These are phyloP conservation scores for Phytopythium chamaehyphon DNA, from an alignment of 352 stramenopile genomes.

Conservation along the genomic window DNA sequence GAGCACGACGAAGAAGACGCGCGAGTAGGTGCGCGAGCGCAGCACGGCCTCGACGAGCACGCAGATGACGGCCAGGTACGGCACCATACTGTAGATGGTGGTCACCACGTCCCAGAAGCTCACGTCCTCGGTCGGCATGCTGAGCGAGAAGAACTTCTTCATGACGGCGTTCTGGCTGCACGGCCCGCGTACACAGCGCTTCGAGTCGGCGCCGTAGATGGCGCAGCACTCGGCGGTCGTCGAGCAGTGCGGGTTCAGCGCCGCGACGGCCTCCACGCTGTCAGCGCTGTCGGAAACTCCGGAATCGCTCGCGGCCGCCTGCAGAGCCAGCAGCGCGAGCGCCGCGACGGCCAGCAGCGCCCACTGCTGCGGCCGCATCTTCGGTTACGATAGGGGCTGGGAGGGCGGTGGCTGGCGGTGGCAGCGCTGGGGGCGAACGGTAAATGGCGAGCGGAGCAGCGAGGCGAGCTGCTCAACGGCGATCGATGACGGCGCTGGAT, in stretches of 20 bases:
- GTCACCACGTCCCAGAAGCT: slow-evolving; percentile 39
- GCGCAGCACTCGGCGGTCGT: slow-evolving; percentile 36
- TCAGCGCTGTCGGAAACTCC: slow-evolving; percentile 9
- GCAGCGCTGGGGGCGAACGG: too few relatives aligned
- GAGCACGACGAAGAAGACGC: slow-evolving; percentile 32
- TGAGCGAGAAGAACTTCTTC: slow-evolving; percentile 48
- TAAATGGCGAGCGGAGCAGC: too few relatives aligned
- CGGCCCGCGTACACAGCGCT: slow-evolving; percentile 35
- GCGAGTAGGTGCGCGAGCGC: slow-evolving; percentile 30
- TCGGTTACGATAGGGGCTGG: too few relatives aligned
- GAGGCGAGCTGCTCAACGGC: too few relatives aligned
- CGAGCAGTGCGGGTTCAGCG: slow-evolving; percentile 21
- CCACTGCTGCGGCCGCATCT: too few relatives aligned
- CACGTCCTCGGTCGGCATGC: slow-evolving; percentile 31
- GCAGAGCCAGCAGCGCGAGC: not conserved
- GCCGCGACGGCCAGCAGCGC: not conserved
- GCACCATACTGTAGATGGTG: slow-evolving; percentile 42
- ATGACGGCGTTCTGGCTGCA: slow-evolving; percentile 33
- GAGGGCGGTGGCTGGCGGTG: too few relatives aligned
- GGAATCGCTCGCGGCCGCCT: not conserved
- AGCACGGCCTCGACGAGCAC: slow-evolving; percentile 32
- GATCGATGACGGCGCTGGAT: too few relatives aligned
- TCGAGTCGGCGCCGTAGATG: slow-evolving; percentile 32
- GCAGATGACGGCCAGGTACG: slow-evolving; percentile 34
- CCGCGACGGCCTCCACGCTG: slow-evolving; percentile 10